A percentile compares a stretch with the other conserved stretches of the same genome.
Conservation (phyloP, 768 basidiomycete genomes). For the Phallus indusiatus region DNA sequence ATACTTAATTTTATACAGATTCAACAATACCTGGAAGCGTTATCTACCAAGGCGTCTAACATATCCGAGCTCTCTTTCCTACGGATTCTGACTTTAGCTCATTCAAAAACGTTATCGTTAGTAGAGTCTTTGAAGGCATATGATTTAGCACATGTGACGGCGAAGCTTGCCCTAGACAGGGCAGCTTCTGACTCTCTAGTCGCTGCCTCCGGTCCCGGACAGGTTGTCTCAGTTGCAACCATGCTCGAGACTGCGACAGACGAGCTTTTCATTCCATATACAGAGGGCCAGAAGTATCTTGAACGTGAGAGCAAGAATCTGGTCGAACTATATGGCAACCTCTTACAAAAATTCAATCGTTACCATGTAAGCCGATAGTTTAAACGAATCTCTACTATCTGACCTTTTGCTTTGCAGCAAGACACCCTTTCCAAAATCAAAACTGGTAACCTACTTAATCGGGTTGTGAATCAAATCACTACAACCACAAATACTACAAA, state of each 20-base stretch:
- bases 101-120: slow-evolving; percentile 63
- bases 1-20: slow-evolving; percentile 45
- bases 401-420: slow-evolving; percentile 19
- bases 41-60: slow-evolving; percentile 63
- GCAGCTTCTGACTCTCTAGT: slow-evolving; percentile 42
- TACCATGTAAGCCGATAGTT: slow-evolving; percentile 65
- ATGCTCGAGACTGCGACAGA: slow-evolving; percentile 97
- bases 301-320: slow-evolving; percentile 86
- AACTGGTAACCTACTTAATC: slow-evolving; percentile 74
- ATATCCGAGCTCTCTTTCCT: slow-evolving; percentile 87
- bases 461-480: slow-evolving; percentile 83
- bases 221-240: slow-evolving; percentile 50
- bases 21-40: slow-evolving; percentile 90
- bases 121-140: slow-evolving; percentile 90
- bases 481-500: slow-evolving; percentile 52
- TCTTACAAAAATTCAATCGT: slow-evolving; percentile 67
- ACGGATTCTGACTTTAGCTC: slow-evolving; percentile 82
- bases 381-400: neutral
- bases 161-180: slow-evolving; percentile 55
- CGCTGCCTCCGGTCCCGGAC: slow-evolving; percentile 17
- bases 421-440: slow-evolving; percentile 57
- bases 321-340: slow-evolving; percentile 63
- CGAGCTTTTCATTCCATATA: slow-evolving; percentile 90
- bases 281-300: slow-evolving; percentile 84
- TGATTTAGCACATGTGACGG: slow-evolving; percentile 63